Base-by-base conservation (phyloP, 768 basidiomycete genomes). In the Infundibulicybe gibba region DNA sequence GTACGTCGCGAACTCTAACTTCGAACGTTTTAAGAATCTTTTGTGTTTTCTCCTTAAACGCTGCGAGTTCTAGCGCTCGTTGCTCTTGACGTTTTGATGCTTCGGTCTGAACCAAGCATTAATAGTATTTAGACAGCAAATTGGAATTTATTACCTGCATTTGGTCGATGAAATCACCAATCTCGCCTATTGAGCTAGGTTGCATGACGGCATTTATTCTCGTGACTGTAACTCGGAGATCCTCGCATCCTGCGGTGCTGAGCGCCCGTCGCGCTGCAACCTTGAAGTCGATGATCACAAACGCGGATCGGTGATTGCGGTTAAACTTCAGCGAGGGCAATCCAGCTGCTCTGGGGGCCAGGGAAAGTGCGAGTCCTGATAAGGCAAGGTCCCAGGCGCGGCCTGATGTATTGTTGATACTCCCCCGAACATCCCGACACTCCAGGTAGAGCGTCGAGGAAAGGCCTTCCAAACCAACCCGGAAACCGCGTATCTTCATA, bases 121-220 rank as follows among this genome's bases (percentile, higher is more conserved):
- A 6, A 21, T 40, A 5, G 3, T 52, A 35, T 21, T 43, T 13
- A 44, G 39, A 43, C 45, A 38, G 37, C 25, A 31, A 33, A 31
- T 19, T 21, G 16, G 40, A 39, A 40, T 15, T 30, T 21, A 31
- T 47, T 67, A 86, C 90, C 76, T 90, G 90, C 35, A 91, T 70
- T 54, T 91, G 76, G 59, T 95, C 92, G 34, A 92, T 64, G 52
- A 93, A 90, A 60, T 97, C 94, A 13, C 87, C 90, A 6, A 97
- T 70, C 60, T 95, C 90, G 16, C 87, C 86, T 43, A 97, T 85
- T 0, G 95, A 94, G 52, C 90, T 90, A 9, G 94, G 86, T 61
- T 94, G 93, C 87, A 97, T 85, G 31, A 95, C 88, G 1, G 94
- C 93, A 57, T 97, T 91, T 2, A 92, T 81, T 62, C 87, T 90